These are phyloP conservation scores for Exophiala aquamarina DNA, from an alignment of 2,329 filamentous ascomycete species.

Conservation along the genomic window DNA sequence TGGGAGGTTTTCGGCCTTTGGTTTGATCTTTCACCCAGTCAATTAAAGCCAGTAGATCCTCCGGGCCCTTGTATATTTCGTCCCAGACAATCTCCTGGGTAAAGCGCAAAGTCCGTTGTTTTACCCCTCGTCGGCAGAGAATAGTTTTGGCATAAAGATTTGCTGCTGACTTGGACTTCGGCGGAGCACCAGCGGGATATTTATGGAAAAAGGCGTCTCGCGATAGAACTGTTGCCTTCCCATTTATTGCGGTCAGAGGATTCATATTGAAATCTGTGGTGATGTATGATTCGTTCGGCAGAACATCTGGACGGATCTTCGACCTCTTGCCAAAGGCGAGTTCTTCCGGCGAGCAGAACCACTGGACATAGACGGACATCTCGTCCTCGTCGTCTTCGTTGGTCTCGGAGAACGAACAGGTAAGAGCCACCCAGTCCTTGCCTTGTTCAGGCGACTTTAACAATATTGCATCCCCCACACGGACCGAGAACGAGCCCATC, in stretches of 20 bases:
- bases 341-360: constrained; percentile 83
- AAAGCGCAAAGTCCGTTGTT: constrained; percentile 83
- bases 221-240: constrained; percentile 80
- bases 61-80: constrained; percentile 67
- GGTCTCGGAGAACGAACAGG: constrained; percentile 76
- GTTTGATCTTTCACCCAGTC: constrained; percentile 70
- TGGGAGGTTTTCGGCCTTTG: constrained; percentile 49
- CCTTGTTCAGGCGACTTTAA: constrained; percentile 84
- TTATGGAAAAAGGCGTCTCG: constrained; percentile 63
- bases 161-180: constrained; percentile 59
- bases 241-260: constrained; percentile 83
- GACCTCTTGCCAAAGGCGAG: constrained; percentile 68
- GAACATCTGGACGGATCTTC: constrained; percentile 64
- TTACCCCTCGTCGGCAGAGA: constrained; percentile 84
- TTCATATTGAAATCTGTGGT: constrained; percentile 86
- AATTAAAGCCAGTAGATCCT: constrained; percentile 66
- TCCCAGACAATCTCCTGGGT: constrained; percentile 94
- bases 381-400: constrained; percentile 66
- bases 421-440: constrained; percentile 89
- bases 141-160: constrained; percentile 83
- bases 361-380: constrained; percentile 87
- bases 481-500: constrained; percentile 78
- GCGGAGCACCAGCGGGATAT: constrained; percentile 74
- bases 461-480: constrained; percentile 78
- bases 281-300: constrained; percentile 89